These are phyloP conservation scores for Triglochin maritima DNA, from an alignment of 106 monocot species.

Conservation along the genomic window DNA sequence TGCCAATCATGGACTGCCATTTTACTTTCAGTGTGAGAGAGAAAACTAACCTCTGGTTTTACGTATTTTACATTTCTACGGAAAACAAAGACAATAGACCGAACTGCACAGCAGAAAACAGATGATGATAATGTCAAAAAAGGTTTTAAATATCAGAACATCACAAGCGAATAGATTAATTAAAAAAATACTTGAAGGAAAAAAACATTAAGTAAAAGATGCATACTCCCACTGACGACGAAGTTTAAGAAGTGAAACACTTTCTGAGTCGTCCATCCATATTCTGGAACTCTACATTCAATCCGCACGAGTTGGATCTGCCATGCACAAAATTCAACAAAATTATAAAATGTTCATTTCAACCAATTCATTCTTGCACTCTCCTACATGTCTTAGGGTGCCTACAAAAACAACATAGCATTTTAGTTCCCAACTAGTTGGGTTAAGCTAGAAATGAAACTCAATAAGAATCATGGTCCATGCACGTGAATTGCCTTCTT, in stretches of 20 bases:
- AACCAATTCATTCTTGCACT: not conserved
- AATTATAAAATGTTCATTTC: not conserved
- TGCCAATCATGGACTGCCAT: not conserved
- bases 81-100: slow-evolving; percentile 65
- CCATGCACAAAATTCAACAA: slow-evolving; percentile 1
- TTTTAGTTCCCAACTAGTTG: too few species aligned
- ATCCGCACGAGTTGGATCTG: slow-evolving; percentile 92
- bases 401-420: not conserved
- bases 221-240: slow-evolving; percentile 70
- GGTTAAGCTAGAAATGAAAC: not conserved
- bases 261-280: slow-evolving; percentile 98
- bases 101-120: slow-evolving; percentile 33
- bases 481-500: too few species aligned
- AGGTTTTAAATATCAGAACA: too few species aligned
- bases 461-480: not conserved
- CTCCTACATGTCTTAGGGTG: not conserved
- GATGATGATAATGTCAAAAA: not conserved
- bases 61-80: slow-evolving; percentile 49
- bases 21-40: not conserved
- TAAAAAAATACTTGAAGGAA: not conserved
- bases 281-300: slow-evolving; percentile 96
- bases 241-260: slow-evolving; percentile 93
- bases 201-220: not conserved
- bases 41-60: slow-evolving; percentile 48
- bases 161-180: too few species aligned